Percentiles rank a stretch among this genome's conserved stretches.
Evolutionary conservation across 2,329 filamentous ascomycete genomes (phyloP).

Genomic region (Pseudogymnoascus sp.): DNA sequence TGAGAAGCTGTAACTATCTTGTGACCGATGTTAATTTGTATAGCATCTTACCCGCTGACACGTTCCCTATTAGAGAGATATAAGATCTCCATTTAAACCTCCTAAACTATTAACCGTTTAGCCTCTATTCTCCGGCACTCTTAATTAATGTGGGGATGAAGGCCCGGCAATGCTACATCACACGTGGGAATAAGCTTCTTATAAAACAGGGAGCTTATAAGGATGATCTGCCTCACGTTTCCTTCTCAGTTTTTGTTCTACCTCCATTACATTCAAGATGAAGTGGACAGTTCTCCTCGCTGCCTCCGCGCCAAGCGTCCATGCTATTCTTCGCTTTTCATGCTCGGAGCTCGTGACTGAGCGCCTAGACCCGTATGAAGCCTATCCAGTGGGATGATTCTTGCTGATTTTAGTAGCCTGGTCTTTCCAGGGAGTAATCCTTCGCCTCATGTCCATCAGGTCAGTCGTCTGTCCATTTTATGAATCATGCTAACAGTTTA

Average conservation of each 20-base stretch:
- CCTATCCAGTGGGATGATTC: not conserved
- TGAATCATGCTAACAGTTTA: not conserved
- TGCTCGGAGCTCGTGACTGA: constrained; percentile 20
- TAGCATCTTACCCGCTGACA: not conserved
- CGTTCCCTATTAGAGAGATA: not conserved
- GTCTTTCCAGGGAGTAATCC: constrained; percentile 15
- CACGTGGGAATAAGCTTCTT: not conserved
- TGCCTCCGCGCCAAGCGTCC: constrained; percentile 13
- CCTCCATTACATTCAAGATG: constrained; percentile 9
- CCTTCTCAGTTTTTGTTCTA: not conserved
- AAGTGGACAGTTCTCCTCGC: constrained; percentile 12
- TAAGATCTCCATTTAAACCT: not conserved
- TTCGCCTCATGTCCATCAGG: constrained; percentile 19
- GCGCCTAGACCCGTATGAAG: constrained; percentile 17
- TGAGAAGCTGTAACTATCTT: not conserved
- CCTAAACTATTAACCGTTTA: not conserved
- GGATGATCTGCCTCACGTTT: not conserved
- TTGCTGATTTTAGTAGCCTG: constrained; percentile 10
- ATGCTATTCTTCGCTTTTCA: constrained; percentile 16
- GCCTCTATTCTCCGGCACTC: not conserved
- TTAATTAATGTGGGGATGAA: not conserved
- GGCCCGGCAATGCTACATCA: not conserved
- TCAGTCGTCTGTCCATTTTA: constrained; percentile 12
- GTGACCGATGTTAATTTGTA: not conserved
- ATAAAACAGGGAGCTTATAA: not conserved